Evolutionary conservation across 164 flowering plant genomes (phyloP), one percentile per base, ranked within the genome.

Genomic region (Protea cynaroides): DNA sequence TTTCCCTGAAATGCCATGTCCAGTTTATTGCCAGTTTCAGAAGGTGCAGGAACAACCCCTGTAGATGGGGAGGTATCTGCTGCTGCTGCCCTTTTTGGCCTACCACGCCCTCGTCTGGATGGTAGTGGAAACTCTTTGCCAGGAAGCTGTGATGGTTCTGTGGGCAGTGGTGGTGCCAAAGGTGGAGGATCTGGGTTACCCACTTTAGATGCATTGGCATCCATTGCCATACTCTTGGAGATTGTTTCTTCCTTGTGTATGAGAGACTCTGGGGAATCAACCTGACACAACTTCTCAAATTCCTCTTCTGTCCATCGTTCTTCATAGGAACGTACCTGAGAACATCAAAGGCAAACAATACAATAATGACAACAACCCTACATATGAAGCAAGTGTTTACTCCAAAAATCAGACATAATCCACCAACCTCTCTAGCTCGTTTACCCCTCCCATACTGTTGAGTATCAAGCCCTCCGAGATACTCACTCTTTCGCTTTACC

Each of bases 281-380:
- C 90, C 66, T 91, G 90, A 70, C 99, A 95, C 78, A 95, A 50
- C 74, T 87, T 95, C 61, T 95, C 99, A 80, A 95, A 95, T 75
- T 95, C 99, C 69, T 95, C 99, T 78, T 95, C 99, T 18, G 97
- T 89, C 96, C 86, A 84, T 75, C 89, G 96, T 71, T 95, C 99
- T 79, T 92, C 99, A 78, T 95, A 95, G 49, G 97, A 94, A 22
- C 99, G 90, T 44, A 94, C 99, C 99, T 94, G 59, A 40, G 21
- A 25, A 14, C 24, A 55, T 40, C 46, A 40, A 40, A 40, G 14
- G 46, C 10, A 40, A 40, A 9, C 46, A 14, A 8, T 6, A 19
- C 29, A 24, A 25, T 25, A 56, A 23, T 5, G 8, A 25, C 12
- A 25, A 13, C 8, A 37, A 8, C n/a, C 25, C 25, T 8, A 13